Base-by-base conservation (phyloP, 768 basidiomycete genomes). In the Lactarius trivialis region DNA sequence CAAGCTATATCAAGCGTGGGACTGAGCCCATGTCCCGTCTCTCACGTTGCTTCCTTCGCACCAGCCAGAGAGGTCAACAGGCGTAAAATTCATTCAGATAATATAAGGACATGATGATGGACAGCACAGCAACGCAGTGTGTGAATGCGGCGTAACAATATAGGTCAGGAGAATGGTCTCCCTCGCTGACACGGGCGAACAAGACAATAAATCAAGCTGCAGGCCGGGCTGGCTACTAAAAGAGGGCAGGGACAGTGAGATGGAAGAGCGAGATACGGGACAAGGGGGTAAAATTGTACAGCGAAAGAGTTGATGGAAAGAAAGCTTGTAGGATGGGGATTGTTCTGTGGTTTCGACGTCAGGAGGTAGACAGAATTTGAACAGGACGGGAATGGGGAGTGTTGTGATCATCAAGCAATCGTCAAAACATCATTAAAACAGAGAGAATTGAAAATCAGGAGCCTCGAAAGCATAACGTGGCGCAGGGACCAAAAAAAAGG, bases 171-270 rank as follows among this genome's bases (percentile, higher is more conserved):
- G 60, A 68, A 68, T 65, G 68, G 68, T 71, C 67, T 68, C 70
- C 67, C 54, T 50, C 51, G 41, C 45, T 37, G 33, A 58, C 54
- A 59, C 50, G 34, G 57, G 56, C 57, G 64, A 58, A 65, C 71
- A 71, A 71, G 70, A 72, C 65, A 74, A 72, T 71, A 74, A 72
- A 70, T 74, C 74, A 74, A 72, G 68, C 70, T 66, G 63, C 64
- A 71, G 67, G 65, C 67, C 67, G 58, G 26, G 48, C 58, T 73
- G 70, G 66, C 62, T 66, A 71, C 70, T 70, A 71, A 67, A 72
- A 36, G 34, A 65, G 70, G 66, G 64, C 58, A 21, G 36, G 62
- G 50, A 39, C 63, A 59, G 69, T 69, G 69, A 64, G 66, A 66
- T 64, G 65, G 65, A 60, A 62, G 56, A 66, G 64, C 68, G 65